phyloP scores from a whole-genome alignment of 2,329 filamentous ascomycete genomes.

The Diplodia sapinea region DNA sequence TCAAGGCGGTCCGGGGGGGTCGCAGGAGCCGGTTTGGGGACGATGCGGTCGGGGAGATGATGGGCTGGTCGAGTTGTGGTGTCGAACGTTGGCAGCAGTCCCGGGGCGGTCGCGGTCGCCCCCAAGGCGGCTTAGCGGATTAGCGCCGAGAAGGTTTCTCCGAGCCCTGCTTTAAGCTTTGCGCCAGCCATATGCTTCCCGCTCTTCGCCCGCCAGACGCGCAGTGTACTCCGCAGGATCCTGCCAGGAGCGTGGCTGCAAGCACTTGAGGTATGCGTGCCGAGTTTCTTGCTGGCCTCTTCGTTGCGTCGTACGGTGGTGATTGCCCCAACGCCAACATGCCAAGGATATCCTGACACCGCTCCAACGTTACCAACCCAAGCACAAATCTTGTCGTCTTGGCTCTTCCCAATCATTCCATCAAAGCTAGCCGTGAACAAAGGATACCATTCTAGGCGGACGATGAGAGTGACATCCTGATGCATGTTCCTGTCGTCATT shows the following conservation, averaged over 20 bases:
- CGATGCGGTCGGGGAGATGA: conserved; percentile 29
- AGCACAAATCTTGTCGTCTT: neutral
- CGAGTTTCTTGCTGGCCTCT: neutral
- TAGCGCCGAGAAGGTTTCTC: conserved; percentile 30
- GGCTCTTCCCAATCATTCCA: neutral
- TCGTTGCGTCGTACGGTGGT: neutral
- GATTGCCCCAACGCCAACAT: neutral
- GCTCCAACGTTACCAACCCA: neutral
- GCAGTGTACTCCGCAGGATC: neutral
- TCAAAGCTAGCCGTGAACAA: neutral
- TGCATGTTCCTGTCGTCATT: no score
- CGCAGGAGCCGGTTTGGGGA: conserved; percentile 27
- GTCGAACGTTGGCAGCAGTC: conserved; percentile 27
- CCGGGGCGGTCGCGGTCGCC: conserved; percentile 18
- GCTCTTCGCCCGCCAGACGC: neutral
- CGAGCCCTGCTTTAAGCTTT: conserved; percentile 31
- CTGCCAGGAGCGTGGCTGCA: neutral
- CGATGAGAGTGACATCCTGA: no score
- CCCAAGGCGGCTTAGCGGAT: conserved; percentile 26
- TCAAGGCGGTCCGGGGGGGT: conserved; percentile 25
- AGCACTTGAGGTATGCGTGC: neutral
- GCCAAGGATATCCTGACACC: neutral
- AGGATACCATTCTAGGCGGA: no score
- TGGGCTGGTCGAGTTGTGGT: conserved; percentile 32
- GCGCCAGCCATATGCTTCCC: conserved; percentile 5